phyloP scores from a whole-genome alignment of 2,329 filamentous ascomycete species.

The Trichoderma semiorbis region DNA sequence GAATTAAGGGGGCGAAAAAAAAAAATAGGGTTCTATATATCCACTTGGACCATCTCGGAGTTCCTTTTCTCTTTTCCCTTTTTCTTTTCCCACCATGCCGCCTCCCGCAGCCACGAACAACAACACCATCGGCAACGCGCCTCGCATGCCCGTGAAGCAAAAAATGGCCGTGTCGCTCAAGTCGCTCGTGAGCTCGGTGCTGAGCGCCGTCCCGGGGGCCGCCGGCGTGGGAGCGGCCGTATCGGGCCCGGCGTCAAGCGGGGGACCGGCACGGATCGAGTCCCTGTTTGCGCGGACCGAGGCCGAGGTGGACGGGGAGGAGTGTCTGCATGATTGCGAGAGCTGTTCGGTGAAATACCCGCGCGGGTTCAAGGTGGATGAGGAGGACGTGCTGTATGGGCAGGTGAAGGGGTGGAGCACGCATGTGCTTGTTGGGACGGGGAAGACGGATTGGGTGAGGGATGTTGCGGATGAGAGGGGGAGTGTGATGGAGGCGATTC shows the following conservation, averaged over 20 bases:
- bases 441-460: slow-evolving; percentile 90
- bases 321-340: slow-evolving; percentile 83
- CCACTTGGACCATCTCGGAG: neutral
- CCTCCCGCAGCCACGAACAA: slow-evolving; percentile 12
- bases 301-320: slow-evolving; percentile 77
- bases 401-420: slow-evolving; percentile 83
- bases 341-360: slow-evolving; percentile 78
- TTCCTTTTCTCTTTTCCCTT: neutral
- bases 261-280: slow-evolving; percentile 29
- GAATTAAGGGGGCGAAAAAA: neutral
- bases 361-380: slow-evolving; percentile 66
- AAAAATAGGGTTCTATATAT: neutral
- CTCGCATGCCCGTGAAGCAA: slow-evolving; percentile 34
- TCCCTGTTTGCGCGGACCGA: slow-evolving; percentile 71
- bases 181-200: slow-evolving; percentile 32
- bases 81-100: slow-evolving; percentile 17
- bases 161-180: slow-evolving; percentile 43
- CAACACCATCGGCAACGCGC: slow-evolving; percentile 19
- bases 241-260: neutral
- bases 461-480: slow-evolving; percentile 86
- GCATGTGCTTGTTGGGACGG: slow-evolving; percentile 89
- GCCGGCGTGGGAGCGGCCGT: neutral
- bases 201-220: slow-evolving; percentile 18
- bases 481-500: slow-evolving; percentile 76
- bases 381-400: slow-evolving; percentile 77